Evolutionary conservation across 768 basidiomycete genomes (phyloP).

Genomic region (Psilocybe subaeruginosa): DNA sequence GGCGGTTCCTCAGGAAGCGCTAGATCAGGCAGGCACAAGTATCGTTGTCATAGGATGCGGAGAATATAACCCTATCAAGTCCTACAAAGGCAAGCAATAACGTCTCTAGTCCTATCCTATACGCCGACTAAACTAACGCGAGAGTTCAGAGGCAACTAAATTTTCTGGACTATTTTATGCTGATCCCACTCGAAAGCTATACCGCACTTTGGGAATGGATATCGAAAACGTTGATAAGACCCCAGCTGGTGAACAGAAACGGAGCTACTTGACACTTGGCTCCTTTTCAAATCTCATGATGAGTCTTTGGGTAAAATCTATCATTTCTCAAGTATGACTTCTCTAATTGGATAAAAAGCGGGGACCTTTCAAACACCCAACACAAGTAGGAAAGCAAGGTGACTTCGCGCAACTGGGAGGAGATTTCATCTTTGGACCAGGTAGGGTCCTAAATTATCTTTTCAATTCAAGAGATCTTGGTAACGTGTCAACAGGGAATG

Average conservation of each 20-base stretch:
- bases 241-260: slow-evolving; percentile 45
- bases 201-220: slow-evolving; percentile 63
- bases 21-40: slow-evolving; percentile 40
- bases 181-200: slow-evolving; percentile 64
- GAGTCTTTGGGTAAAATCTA: slow-evolving; percentile 47
- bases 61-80: slow-evolving; percentile 50
- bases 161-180: slow-evolving; percentile 60
- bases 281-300: slow-evolving; percentile 31
- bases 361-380: slow-evolving; percentile 45
- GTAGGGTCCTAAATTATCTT: slow-evolving; percentile 27
- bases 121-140: not conserved
- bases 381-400: slow-evolving; percentile 61
- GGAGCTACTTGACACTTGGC: slow-evolving; percentile 46
- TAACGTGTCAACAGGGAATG: slow-evolving; percentile 31
- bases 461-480: too few relatives aligned
- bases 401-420: slow-evolving; percentile 65
- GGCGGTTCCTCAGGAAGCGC: slow-evolving; percentile 37
- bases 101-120: not conserved
- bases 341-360: slow-evolving; percentile 22
- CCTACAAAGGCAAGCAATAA: slow-evolving; percentile 48
- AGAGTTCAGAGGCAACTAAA: slow-evolving; percentile 41
- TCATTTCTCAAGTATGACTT: not conserved
- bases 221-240: slow-evolving; percentile 47
- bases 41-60: slow-evolving; percentile 66
- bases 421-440: slow-evolving; percentile 64